Conservation (phyloP, 2,329 filamentous ascomycete species). For the Colletotrichum sublineola region DNA sequence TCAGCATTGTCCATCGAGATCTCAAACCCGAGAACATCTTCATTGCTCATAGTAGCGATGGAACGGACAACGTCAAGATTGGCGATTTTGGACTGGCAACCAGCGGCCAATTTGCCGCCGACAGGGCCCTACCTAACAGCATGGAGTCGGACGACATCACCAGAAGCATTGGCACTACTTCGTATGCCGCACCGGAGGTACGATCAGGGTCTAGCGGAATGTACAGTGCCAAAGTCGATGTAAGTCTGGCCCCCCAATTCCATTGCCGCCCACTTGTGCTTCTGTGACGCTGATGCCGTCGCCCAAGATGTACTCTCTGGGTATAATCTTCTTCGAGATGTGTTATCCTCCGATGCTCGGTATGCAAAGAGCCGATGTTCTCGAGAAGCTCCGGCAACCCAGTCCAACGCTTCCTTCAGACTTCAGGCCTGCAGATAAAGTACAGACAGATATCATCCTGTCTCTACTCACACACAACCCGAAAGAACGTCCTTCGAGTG, state of each 20-base stretch:
- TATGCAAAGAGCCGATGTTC: slow-evolving; percentile 73
- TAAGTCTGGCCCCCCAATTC: slow-evolving; percentile 55
- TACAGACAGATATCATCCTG: slow-evolving; percentile 82
- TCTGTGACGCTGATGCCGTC: slow-evolving; percentile 34
- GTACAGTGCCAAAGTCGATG: slow-evolving; percentile 94
- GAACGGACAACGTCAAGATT: slow-evolving; percentile 90
- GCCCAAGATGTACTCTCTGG: slow-evolving; percentile 89
- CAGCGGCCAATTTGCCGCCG: slow-evolving; percentile 80
- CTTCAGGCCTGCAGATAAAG: slow-evolving; percentile 78
- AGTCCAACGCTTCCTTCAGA: slow-evolving; percentile 78
- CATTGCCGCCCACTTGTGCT: slow-evolving; percentile 2
- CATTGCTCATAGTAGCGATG: slow-evolving; percentile 77
- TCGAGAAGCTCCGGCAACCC: slow-evolving; percentile 77
- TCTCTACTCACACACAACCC: slow-evolving; percentile 87
- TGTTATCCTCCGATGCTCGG: slow-evolving; percentile 75
- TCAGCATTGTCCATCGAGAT: slow-evolving; percentile 95
- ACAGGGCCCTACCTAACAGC: slow-evolving; percentile 60
- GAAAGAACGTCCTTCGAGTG: slow-evolving; percentile 83
- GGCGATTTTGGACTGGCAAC: slow-evolving; percentile 97
- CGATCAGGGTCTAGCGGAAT: slow-evolving; percentile 79
- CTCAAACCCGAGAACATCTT: slow-evolving; percentile 98
- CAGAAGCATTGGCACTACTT: slow-evolving; percentile 79
- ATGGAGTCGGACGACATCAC: slow-evolving; percentile 75
- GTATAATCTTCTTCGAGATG: slow-evolving; percentile 99
- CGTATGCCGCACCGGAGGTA: slow-evolving; percentile 95